Base-by-base conservation (phyloP, 441 rosid genomes). In the Monsonia emarginata region DNA sequence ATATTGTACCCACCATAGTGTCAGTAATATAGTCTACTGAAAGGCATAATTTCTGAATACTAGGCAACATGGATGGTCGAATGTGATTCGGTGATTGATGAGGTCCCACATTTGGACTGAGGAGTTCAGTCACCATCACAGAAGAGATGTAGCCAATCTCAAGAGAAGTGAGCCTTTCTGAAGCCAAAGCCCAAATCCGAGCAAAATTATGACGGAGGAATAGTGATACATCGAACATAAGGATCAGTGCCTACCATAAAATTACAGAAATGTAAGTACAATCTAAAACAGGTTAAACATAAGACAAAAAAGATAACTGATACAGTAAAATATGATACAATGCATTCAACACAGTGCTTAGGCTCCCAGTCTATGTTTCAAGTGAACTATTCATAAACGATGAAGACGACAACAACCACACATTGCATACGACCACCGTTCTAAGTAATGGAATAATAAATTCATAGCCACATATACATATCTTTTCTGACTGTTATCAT, bases 141-240 rank as follows among this genome's bases (percentile, higher is more conserved):
- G 96, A 88, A 5, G 98, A 84, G 68, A 88, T 79, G 71, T 79
- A 86, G 57, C 95, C 95, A 30, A 92, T 86, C 85, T 92, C 90
- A 24, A 92, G 94, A 74, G 83, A 88, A 56, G 85, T 79, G 62
- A 92, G 94, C 61, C 81, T 89, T 74, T 79, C 75, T 54, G 98
- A 88, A 63, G 87, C 91, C 36, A 81, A 78, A 31, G 86, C 85
- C 85, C 93, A 92, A 60, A 84, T 78, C 26, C 73, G 79, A 77
- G 85, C 73, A 64, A 85, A 87, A 70, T 77, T 82, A 70, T 84
- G 90, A 46, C 81, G 89, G 57, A 83, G 79, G 72, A 89, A 82
- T 52, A 85, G 66, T 1, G 96, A 88, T 62, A 88, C 76, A 72
- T 92, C 96, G 74, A 92, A 83, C 89, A 88, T 89, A 72, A 92